phyloP scores from a whole-genome alignment of 2,329 filamentous ascomycete species.

The Microsporum ferrugineum region DNA sequence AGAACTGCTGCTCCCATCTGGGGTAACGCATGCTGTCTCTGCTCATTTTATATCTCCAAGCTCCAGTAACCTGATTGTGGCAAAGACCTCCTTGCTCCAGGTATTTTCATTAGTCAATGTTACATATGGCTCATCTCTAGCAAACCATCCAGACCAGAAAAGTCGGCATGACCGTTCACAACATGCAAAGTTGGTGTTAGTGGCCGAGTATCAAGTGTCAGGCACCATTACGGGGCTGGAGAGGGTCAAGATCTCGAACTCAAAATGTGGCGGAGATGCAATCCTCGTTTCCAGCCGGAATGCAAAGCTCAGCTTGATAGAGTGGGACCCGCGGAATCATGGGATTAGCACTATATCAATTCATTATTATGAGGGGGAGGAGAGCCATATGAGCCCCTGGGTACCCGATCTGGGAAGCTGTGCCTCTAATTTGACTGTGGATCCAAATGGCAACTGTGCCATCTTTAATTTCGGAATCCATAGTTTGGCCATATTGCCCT shows the following conservation, averaged over 20 bases:
- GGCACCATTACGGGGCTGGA: slow-evolving; percentile 77
- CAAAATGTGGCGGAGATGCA: slow-evolving; percentile 70
- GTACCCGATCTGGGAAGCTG: slow-evolving; percentile 62
- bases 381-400: slow-evolving; percentile 73
- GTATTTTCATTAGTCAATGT: slow-evolving; percentile 67
- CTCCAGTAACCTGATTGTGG: slow-evolving; percentile 76
- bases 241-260: slow-evolving; percentile 59
- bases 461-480: slow-evolving; percentile 83
- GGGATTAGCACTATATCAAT: slow-evolving; percentile 81
- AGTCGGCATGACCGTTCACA: slow-evolving; percentile 52
- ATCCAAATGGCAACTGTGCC: slow-evolving; percentile 85
- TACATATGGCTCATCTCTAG: slow-evolving; percentile 26
- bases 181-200: slow-evolving; percentile 67
- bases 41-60: slow-evolving; percentile 65
- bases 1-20: slow-evolving; percentile 86
- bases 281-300: slow-evolving; percentile 76
- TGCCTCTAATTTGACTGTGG: slow-evolving; percentile 71
- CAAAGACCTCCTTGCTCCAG: slow-evolving; percentile 85
- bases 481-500: slow-evolving; percentile 86
- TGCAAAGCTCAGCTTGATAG: slow-evolving; percentile 82
- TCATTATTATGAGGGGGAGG: slow-evolving; percentile 96
- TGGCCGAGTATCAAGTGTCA: slow-evolving; percentile 71
- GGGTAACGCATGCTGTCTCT: slow-evolving; percentile 76
- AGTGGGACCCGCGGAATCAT: slow-evolving; percentile 79
- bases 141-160: slow-evolving; percentile 36